phyloP scores from a whole-genome alignment of 352 stramenopile genomes.

The Globisporangium abappressorium region DNA sequence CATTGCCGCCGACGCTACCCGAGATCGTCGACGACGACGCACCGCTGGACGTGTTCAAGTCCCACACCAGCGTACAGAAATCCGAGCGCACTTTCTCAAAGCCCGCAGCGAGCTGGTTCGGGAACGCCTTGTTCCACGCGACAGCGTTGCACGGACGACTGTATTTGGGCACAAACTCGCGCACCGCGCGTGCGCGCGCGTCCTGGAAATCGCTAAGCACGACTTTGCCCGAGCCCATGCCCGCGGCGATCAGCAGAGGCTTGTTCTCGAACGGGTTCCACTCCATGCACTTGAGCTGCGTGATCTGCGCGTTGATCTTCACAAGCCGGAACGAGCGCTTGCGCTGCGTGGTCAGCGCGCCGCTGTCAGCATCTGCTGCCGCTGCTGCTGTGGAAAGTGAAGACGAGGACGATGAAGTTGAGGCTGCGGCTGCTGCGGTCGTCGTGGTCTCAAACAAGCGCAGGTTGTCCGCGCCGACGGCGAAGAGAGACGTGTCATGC shows the following conservation, averaged over 20 bases:
- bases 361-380: not conserved
- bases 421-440: not conserved
- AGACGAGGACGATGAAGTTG: not conserved
- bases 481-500: conserved; percentile 79
- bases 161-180: conserved; percentile 82
- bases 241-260: conserved; percentile 70
- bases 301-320: conserved; percentile 73
- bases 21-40: conserved; percentile 13
- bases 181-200: conserved; percentile 51
- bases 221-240: conserved; percentile 75
- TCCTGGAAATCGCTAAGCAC: conserved; percentile 82
- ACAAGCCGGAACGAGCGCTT: conserved; percentile 82
- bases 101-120: conserved; percentile 74
- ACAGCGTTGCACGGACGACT: conserved; percentile 80
- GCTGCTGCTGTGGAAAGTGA: conserved; percentile 1
- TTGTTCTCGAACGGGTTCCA: conserved; percentile 81
- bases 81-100: conserved; percentile 88
- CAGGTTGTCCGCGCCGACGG: conserved; percentile 77
- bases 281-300: conserved; percentile 81
- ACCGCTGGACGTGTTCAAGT: conserved; percentile 53
- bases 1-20: conserved; percentile 21
- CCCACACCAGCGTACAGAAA: conserved; percentile 84
- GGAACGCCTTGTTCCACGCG: conserved; percentile 72
- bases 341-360: conserved; percentile 57
- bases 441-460: conserved; percentile 75